Evolutionary conservation across 2,329 filamentous ascomycete genomes (phyloP).

Genomic region (Sclerotinia minor): DNA sequence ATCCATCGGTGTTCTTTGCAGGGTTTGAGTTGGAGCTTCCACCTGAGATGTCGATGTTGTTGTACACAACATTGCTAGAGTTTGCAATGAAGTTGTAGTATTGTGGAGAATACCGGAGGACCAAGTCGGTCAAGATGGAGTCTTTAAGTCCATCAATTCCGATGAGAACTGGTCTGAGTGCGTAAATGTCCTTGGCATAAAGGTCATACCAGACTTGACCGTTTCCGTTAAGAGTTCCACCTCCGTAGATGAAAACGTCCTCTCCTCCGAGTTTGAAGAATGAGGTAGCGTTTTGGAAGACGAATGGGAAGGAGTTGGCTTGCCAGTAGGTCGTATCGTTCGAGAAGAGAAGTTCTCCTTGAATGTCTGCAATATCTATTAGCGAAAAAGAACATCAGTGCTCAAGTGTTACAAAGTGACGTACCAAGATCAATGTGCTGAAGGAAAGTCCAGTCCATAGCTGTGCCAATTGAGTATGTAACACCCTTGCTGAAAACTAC

Average conservation of each 20-base stretch:
- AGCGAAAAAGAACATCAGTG: neutral
- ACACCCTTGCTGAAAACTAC: constrained; percentile 55
- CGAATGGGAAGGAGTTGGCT: constrained; percentile 61
- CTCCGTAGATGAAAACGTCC: constrained; percentile 68
- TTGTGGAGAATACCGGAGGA: constrained; percentile 57
- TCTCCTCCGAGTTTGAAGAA: constrained; percentile 68
- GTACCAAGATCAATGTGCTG: constrained; percentile 61
- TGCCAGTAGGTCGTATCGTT: constrained; percentile 71
- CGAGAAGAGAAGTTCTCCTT: constrained; percentile 61
- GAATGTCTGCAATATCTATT: constrained; percentile 48
- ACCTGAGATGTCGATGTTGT: constrained; percentile 61
- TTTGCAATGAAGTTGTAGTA: constrained; percentile 69
- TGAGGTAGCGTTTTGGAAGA: constrained; percentile 65
- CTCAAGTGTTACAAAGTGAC: neutral
- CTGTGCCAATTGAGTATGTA: constrained; percentile 62
- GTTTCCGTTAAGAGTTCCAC: constrained; percentile 62
- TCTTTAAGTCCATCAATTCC: constrained; percentile 57
- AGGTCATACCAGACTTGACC: constrained; percentile 61
- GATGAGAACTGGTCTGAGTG: constrained; percentile 59
- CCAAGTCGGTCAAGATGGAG: constrained; percentile 59
- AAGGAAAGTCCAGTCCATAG: constrained; percentile 65
- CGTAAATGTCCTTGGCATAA: constrained; percentile 57
- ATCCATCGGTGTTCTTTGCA: constrained; percentile 67
- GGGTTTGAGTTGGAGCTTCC: constrained; percentile 52
- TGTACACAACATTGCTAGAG: constrained; percentile 62